Evolutionary conservation across 1,284 basidiomycete species (phyloP).

Genomic region (Malassezia cuniculi): DNA sequence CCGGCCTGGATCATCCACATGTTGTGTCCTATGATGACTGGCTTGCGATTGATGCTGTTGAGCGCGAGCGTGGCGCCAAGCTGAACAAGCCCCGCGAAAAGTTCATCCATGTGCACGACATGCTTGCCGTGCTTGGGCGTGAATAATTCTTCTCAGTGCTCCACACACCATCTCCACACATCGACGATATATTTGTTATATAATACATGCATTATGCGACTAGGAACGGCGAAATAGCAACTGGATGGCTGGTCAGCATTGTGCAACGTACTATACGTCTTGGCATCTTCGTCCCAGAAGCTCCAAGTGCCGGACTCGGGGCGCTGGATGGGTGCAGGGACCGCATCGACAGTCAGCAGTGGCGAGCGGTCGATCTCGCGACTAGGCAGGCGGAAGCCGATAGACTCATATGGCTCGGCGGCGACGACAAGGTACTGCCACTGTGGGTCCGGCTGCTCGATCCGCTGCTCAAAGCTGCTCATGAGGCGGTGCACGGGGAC

Average conservation of each 20-base stretch:
- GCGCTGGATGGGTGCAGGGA: conserved; percentile 19
- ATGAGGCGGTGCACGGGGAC: conserved; percentile 82
- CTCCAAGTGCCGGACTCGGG: conserved; percentile 36
- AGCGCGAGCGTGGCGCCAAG: conserved; percentile 52
- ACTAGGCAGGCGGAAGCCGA: conserved; percentile 94
- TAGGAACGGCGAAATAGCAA: conserved; percentile 24
- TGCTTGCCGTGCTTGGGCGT: conserved; percentile 9
- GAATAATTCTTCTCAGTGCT: neutral
- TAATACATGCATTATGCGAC: neutral
- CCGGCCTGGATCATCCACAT: conserved; percentile 3
- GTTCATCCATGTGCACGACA: conserved; percentile 46
- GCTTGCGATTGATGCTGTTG: conserved; percentile 58
- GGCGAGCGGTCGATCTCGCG: conserved; percentile 68
- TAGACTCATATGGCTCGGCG: conserved; percentile 96
- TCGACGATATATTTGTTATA: neutral
- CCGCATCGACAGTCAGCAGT: conserved; percentile 18
- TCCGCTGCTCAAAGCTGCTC: conserved; percentile 95
- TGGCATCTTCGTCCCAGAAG: conserved; percentile 34
- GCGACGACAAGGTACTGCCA: conserved; percentile 97
- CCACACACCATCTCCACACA: too few relatives aligned
- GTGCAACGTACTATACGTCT: conserved; percentile 21
- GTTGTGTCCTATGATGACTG: conserved; percentile 59
- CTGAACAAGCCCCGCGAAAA: conserved; percentile 65
- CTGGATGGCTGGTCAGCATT: conserved; percentile 25
- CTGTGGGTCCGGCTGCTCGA: conserved; percentile 84